Percentiles rank a stretch among this genome's conserved stretches.
Evolutionary conservation across 768 basidiomycete species (phyloP).

Genomic region (Clavaria fumosa): DNA sequence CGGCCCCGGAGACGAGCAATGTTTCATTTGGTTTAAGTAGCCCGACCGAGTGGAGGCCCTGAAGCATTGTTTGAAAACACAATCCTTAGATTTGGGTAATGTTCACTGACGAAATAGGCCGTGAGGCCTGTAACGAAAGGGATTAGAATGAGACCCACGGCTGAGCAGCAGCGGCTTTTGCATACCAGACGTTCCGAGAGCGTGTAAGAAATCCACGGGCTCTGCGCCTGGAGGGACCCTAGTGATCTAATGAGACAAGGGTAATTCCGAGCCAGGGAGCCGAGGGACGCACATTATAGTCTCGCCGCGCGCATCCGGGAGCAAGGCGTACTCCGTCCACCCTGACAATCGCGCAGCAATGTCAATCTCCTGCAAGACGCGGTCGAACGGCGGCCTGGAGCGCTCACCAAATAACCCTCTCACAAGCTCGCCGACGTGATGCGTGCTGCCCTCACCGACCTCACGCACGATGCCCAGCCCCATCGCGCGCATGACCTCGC

Average conservation of each 20-base stretch:
- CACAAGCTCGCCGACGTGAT: slow-evolving; percentile 58
- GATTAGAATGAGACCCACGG: background rate
- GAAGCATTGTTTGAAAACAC: slow-evolving; percentile 1
- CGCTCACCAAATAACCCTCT: slow-evolving; percentile 41
- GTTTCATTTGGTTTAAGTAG: slow-evolving; percentile 73
- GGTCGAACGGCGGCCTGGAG: too few relatives aligned
- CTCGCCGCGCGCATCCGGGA: slow-evolving; percentile 34
- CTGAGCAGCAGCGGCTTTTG: background rate
- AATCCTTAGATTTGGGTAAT: background rate
- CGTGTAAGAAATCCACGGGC: slow-evolving; percentile 66
- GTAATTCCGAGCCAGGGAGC: too few relatives aligned
- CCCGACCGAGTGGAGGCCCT: slow-evolving; percentile 77
- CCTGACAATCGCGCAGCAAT: slow-evolving; percentile 25
- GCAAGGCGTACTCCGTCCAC: slow-evolving; percentile 62
- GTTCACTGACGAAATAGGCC: slow-evolving; percentile 63
- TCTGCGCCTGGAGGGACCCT: slow-evolving; percentile 46
- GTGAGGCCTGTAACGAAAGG: slow-evolving; percentile 47
- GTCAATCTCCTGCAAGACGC: too few relatives aligned
- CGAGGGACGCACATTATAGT: slow-evolving; percentile 44
- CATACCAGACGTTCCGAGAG: slow-evolving; percentile 61
- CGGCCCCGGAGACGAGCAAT: slow-evolving; percentile 78
- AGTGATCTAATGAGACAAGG: slow-evolving; percentile 2
- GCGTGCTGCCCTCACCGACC: slow-evolving; percentile 35
- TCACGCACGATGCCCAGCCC: slow-evolving; percentile 55
- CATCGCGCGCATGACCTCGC: slow-evolving; percentile 61